These are phyloP conservation scores for Pleurotus salmoneostramineus DNA, from an alignment of 768 basidiomycete genomes.

Conservation along the genomic window DNA sequence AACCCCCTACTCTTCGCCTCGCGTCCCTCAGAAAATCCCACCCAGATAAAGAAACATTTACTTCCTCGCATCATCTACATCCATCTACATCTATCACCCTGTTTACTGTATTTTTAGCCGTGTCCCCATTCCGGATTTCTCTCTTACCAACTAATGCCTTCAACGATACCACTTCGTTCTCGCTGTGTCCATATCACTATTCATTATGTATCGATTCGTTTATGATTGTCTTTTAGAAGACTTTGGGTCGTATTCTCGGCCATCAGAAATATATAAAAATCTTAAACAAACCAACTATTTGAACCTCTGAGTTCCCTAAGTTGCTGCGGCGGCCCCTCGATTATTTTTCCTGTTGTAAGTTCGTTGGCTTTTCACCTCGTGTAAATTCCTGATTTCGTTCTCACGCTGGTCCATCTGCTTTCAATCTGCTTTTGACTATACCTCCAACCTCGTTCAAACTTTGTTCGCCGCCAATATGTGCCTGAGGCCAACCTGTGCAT, in stretches of 20 bases:
- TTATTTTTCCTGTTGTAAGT: too few relatives aligned
- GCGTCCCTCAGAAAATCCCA: not conserved
- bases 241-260: not conserved
- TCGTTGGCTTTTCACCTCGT: too few relatives aligned
- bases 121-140: not conserved
- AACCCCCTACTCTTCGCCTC: not conserved
- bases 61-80: not conserved
- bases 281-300: too few relatives aligned
- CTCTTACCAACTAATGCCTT: not conserved
- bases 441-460: too few relatives aligned
- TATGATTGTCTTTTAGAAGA: not conserved
- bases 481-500: too few relatives aligned
- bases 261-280: not conserved
- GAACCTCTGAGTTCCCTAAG: too few relatives aligned
- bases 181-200: conserved; percentile 11
- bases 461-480: too few relatives aligned
- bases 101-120: conserved; percentile 8
- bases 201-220: conserved; percentile 9
- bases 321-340: too few relatives aligned
- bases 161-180: conserved; percentile 7
- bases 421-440: too few relatives aligned
- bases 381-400: too few relatives aligned
- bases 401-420: too few relatives aligned
- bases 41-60: not conserved
- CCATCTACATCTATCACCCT: not conserved